A percentile compares a stretch with the other conserved stretches of the same genome.
phyloP scores from a whole-genome alignment of 208 protist species.

The Paratrypanosoma confusum region DNA sequence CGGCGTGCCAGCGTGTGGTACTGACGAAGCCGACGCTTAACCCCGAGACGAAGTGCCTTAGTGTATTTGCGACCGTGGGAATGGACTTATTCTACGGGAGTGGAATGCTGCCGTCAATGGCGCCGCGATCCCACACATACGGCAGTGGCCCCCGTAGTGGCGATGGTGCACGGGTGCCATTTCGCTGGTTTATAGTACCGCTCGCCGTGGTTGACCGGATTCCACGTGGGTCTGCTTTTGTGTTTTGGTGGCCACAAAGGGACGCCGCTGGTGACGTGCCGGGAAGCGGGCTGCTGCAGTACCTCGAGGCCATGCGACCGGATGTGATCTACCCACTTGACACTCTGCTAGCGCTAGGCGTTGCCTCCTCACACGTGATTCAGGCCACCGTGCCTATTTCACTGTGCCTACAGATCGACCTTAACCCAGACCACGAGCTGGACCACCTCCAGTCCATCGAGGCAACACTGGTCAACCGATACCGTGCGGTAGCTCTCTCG shows the following conservation, averaged over 20 bases:
- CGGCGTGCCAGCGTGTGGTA: too few species aligned
- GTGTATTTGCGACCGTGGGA: conserved; percentile 5
- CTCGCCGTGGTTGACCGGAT: background rate
- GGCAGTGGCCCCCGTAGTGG: background rate
- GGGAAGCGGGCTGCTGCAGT: conserved; percentile 1
- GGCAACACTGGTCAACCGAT: conserved; percentile 5
- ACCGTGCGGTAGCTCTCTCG: conserved; percentile 5
- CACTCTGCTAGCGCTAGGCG: conserved; percentile 3
- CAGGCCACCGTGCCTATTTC: conserved; percentile 1
- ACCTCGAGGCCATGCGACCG: background rate
- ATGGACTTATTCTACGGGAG: conserved; percentile 4
- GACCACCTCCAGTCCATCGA: conserved; percentile 4
- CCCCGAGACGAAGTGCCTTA: background rate
- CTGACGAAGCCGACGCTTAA: conserved; percentile 3
- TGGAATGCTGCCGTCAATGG: conserved; percentile 2
- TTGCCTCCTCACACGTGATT: conserved; percentile 3
- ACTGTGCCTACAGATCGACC: conserved; percentile 4
- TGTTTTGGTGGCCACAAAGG: too few species aligned
- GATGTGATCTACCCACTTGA: conserved; percentile 1
- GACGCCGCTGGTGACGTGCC: background rate
- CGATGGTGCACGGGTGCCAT: conserved; percentile 3
- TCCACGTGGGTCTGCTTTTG: background rate
- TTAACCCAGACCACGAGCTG: conserved; percentile 6
- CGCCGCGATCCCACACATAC: conserved; percentile 1
- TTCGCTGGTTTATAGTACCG: conserved; percentile 9